These are phyloP conservation scores for Nannochloropsis salina DNA, from an alignment of 108 stramenopile genomes.

Conservation along the genomic window DNA sequence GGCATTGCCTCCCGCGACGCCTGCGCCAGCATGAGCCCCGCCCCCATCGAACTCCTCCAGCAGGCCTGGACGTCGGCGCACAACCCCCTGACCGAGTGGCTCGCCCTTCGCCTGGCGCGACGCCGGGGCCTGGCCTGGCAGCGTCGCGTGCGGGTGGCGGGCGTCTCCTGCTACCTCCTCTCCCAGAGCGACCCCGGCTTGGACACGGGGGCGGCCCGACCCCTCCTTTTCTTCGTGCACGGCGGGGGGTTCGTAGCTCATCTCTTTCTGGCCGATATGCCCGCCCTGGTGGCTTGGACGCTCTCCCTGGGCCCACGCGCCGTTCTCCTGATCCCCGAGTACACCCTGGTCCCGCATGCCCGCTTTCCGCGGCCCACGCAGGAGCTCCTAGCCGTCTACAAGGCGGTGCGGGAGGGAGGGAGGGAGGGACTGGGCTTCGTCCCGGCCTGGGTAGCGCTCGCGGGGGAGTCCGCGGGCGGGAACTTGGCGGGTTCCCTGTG, in stretches of 20 bases:
- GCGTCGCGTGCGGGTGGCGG: background rate
- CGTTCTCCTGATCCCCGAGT: constrained; percentile 18
- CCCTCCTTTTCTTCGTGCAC: constrained; percentile 29
- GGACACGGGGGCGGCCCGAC: background rate
- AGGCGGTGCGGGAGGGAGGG: background rate
- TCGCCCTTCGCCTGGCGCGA: background rate
- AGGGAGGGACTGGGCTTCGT: background rate
- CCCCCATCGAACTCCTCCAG: background rate
- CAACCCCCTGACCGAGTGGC: background rate
- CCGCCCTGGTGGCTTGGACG: constrained; percentile 2
- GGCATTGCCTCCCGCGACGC: background rate
- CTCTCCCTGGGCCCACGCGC: background rate
- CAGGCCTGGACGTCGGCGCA: background rate
- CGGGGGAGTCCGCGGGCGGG: constrained; percentile 30
- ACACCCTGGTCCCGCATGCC: constrained; percentile 20
- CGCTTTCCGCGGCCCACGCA: constrained; percentile 21
- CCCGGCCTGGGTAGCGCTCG: constrained; percentile 9
- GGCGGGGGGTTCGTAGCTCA: constrained; percentile 27
- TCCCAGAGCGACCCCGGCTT: background rate
- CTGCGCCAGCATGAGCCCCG: constrained; percentile 1
- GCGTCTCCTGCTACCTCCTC: background rate
- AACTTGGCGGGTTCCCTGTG: constrained; percentile 18
- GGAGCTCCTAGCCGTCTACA: constrained; percentile 21
- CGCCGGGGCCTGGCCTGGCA: background rate
- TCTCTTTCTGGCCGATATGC: constrained; percentile 19